These are phyloP conservation scores for Talaromyces thailandensis DNA, from an alignment of 495 filamentous ascomycete species.

Conservation along the genomic window DNA sequence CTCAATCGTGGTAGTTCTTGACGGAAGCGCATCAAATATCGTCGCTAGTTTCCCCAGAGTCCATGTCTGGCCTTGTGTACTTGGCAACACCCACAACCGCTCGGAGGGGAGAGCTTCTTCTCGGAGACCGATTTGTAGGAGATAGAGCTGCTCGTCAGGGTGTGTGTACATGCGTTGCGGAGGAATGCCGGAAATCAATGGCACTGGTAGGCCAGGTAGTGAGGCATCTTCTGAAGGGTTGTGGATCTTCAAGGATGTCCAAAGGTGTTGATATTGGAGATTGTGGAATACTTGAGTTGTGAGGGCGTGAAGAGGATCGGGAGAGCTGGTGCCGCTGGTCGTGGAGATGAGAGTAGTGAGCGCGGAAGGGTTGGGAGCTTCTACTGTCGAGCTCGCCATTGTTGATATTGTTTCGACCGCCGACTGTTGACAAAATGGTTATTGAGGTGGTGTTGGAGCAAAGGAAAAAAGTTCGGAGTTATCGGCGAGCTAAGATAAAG, in stretches of 20 bases:
- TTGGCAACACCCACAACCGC: conserved; percentile 81
- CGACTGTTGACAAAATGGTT: not conserved
- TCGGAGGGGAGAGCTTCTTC: conserved; percentile 45
- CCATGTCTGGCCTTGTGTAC: conserved; percentile 74
- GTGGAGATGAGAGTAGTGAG: conserved; percentile 26
- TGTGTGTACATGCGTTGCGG: conserved; percentile 81
- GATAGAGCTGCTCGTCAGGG: conserved; percentile 81
- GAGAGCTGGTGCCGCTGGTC: conserved; percentile 11
- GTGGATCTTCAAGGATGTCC: conserved; percentile 57
- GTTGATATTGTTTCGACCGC: not conserved
- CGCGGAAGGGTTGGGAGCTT: conserved; percentile 11
- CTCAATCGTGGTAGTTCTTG: not conserved
- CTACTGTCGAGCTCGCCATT: not conserved
- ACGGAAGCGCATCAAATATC: conserved; percentile 67
- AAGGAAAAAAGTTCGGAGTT: not conserved
- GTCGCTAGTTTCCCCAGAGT: conserved; percentile 63
- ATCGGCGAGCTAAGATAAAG: not conserved
- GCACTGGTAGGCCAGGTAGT: conserved; percentile 41
- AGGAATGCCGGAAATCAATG: conserved; percentile 79
- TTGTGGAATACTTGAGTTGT: conserved; percentile 68
- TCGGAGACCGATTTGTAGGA: conserved; percentile 48
- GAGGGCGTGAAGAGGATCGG: conserved; percentile 35
- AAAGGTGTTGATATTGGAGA: conserved; percentile 78
- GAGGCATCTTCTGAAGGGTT: conserved; percentile 25
- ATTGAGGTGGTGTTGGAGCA: not conserved